Evolutionary conservation across 2,329 filamentous ascomycete genomes (phyloP).

Genomic region (Pestalotiopsis sp.): DNA sequence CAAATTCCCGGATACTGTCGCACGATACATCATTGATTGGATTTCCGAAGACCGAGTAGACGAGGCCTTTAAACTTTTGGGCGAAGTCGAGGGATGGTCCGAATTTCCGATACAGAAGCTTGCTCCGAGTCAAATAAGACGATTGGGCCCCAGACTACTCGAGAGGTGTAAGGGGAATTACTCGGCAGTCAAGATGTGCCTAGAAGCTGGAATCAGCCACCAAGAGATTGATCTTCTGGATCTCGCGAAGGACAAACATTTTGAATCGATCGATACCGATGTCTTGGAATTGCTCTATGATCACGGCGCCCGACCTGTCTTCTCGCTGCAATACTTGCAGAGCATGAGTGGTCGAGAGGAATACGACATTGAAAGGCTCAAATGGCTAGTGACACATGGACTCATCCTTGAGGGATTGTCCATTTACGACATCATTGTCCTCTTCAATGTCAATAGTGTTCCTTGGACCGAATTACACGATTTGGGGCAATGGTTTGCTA

Average conservation of each 20-base stretch:
- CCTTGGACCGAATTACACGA: not conserved
- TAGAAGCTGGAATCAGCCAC: not conserved
- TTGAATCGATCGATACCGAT: no score
- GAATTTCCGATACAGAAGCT: not conserved
- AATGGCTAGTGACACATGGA: not conserved
- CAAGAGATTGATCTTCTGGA: not conserved
- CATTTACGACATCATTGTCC: not conserved
- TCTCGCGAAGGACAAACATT: no score
- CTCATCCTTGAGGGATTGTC: not conserved
- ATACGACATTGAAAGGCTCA: not conserved
- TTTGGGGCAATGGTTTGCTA: not conserved
- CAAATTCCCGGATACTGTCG: no score
- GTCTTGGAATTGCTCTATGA: not conserved
- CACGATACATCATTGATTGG: no score
- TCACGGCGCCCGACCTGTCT: not conserved
- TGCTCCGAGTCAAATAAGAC: not conserved
- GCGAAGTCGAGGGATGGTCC: no score
- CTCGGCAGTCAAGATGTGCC: not conserved
- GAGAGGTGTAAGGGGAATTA: no score
- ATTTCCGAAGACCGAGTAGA: no score
- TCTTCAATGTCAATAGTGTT: no score
- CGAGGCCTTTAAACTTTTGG: no score
- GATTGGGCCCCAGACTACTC: not conserved
- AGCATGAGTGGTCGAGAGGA: fast-evolving
- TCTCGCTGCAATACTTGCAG: not conserved